Base-by-base conservation (phyloP, 2,329 filamentous ascomycete genomes). In the Neofusicoccum sp. region DNA sequence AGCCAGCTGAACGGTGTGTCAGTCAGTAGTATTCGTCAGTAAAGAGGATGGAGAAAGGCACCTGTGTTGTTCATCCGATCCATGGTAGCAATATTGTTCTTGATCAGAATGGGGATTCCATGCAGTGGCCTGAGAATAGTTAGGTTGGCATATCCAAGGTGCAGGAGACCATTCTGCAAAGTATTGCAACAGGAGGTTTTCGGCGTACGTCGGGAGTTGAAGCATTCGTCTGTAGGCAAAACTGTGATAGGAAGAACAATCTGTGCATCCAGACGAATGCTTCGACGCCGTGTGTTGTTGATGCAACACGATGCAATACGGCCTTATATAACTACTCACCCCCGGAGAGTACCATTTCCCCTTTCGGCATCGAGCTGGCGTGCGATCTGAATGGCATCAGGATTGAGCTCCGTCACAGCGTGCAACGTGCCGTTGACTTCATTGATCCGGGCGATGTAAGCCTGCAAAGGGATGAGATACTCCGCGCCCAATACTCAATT, bases 41-140 rank as follows among this genome's bases (percentile, higher is more conserved):
- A 20, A 20, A 20, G 16, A 43, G 5, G 40, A 24, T 7, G 4
- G n/a, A 24, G n/a, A 14, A 6, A 28, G 31, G 12, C 30, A 49
- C 56, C 78, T 1, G 83, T 86, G 63, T 84, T 88, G 67, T 85
- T 81, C 84, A 88, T 86, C 62, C 77, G 70, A 67, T 89, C 86
- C 2, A 73, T 69, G 0, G 86, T 89, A 12, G 82, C 86, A 51
- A 89, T 87, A 68, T 86, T 88, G 72, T 87, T 83, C 70, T 89
- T 89, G 73, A 89, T 78, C 4, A 89, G 72, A 26, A 89, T 82
- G 0, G 86, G 87, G 3, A 89, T 79, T 5, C 87, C 86, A 68
- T 89, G 85, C 0, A 88, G 75, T 2, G 84, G 84, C 0, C 81
- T 79, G 54, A 1, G 20, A 5, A 41, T 24, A 3, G 5, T 20